Percentiles rank a stretch among this genome's conserved stretches.
Conservation (phyloP, 1,284 basidiomycete genomes). For the Moniliophthora roreri region DNA sequence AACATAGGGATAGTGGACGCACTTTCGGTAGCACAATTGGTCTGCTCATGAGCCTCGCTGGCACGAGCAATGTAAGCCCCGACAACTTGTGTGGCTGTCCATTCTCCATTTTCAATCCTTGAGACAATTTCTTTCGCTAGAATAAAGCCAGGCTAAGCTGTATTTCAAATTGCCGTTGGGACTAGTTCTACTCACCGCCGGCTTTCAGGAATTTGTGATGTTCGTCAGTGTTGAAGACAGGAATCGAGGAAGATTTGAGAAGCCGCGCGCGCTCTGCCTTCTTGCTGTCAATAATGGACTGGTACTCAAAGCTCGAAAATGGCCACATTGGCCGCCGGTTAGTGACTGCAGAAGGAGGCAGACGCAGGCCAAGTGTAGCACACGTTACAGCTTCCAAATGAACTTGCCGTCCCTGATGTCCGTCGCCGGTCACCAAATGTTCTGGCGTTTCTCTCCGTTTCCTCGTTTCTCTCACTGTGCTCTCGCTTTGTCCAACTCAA, state of each 20-base stretch:
- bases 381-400: too few relatives aligned
- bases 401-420: too few relatives aligned
- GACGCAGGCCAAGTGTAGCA: not conserved
- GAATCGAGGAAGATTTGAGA: conserved; percentile 26
- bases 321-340: conserved; percentile 38
- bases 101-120: conserved; percentile 55
- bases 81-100: conserved; percentile 74
- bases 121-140: conserved; percentile 64
- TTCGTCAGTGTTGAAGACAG: conserved; percentile 15
- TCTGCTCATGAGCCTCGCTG: conserved; percentile 58
- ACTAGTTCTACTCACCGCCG: conserved; percentile 23
- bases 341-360: not conserved
- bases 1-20: conserved; percentile 2
- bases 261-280: conserved; percentile 31
- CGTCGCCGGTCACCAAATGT: too few relatives aligned
- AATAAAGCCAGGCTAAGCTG: not conserved
- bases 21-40: conserved; percentile 84
- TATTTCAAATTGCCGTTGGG: not conserved
- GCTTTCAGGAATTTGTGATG: conserved; percentile 25
- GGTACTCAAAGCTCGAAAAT: conserved; percentile 34
- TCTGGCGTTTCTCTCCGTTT: too few relatives aligned
- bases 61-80: conserved; percentile 75
- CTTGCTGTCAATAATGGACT: conserved; percentile 29
- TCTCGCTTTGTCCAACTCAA: too few relatives aligned
- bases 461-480: too few relatives aligned